These are phyloP conservation scores for Annona cherimola DNA, from an alignment of 164 flowering plant genomes.

Conservation along the genomic window DNA sequence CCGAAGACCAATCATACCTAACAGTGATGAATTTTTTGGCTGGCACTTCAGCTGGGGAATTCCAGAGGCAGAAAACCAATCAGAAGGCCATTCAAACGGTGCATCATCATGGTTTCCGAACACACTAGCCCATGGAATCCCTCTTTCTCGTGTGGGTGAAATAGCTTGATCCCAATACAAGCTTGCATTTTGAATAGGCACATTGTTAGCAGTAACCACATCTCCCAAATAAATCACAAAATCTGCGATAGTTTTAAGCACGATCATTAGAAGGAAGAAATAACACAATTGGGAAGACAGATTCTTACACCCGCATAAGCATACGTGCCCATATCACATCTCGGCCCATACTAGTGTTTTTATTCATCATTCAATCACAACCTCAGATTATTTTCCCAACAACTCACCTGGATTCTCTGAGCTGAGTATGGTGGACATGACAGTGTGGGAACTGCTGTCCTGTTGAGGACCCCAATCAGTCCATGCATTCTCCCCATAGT, in stretches of 20 bases:
- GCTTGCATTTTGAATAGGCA: conserved; percentile 66
- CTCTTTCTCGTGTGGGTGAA: conserved; percentile 55
- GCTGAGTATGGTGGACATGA: conserved; percentile 66
- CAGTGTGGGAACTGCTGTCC: conserved; percentile 50
- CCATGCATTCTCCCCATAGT: conserved; percentile 83
- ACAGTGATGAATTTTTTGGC: background rate
- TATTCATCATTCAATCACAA: background rate
- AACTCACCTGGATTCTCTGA: conserved; percentile 59
- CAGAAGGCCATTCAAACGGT: conserved; percentile 73
- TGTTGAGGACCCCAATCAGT: conserved; percentile 87
- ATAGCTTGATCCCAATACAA: conserved; percentile 79
- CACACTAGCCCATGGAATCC: conserved; percentile 72
- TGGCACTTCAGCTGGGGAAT: conserved; percentile 59
- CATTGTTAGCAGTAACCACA: conserved; percentile 77
- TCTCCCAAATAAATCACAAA: conserved; percentile 89
- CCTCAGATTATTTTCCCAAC: background rate
- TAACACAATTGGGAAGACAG: background rate
- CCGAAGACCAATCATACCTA: background rate
- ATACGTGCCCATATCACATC: no score
- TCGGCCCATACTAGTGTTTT: no score
- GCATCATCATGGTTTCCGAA: conserved; percentile 95
- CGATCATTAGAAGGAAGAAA: background rate
- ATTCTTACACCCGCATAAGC: background rate
- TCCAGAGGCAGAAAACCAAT: conserved; percentile 76
- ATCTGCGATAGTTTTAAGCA: conserved; percentile 28